phyloP scores from a whole-genome alignment of 805 yeast genomes.

The Candida xyloterini region DNA sequence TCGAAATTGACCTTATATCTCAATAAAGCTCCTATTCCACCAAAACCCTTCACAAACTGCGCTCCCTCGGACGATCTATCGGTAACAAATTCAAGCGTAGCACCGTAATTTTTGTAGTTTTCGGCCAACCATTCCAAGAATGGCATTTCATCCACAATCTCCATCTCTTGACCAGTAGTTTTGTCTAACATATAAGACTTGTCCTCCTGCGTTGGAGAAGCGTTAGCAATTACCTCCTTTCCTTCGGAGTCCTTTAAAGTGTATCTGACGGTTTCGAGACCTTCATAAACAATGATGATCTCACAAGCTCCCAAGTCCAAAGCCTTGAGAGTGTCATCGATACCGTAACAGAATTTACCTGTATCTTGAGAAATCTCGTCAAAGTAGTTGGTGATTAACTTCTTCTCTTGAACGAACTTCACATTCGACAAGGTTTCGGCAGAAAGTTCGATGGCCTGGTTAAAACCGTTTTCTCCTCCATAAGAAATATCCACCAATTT shows the following conservation, averaged over 20 bases:
- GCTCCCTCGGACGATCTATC: conserved; percentile 98
- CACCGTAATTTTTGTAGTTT: conserved; percentile 92
- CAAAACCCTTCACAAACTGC: conserved; percentile 95
- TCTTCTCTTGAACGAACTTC: conserved; percentile 97
- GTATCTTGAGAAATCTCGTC: conserved; percentile 97
- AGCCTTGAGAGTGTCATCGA: conserved; percentile 94
- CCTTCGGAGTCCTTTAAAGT: conserved; percentile 83
- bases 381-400: conserved; percentile 84
- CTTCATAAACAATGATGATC: conserved; percentile 87
- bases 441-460: conserved; percentile 97
- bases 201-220: conserved; percentile 68
- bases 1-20: conserved; percentile 97
- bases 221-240: conserved; percentile 67
- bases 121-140: conserved; percentile 98
- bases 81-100: conserved; percentile 91
- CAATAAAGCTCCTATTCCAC: conserved; percentile 96
- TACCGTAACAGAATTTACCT: conserved; percentile 97
- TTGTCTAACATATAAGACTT: conserved; percentile 77
- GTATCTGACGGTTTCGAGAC: conserved; percentile 80
- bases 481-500: conserved; percentile 95
- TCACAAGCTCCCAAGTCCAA: conserved; percentile 96
- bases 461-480: conserved; percentile 99
- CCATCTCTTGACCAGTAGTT: conserved; percentile 89
- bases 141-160: conserved; percentile 76
- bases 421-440: conserved; percentile 97